These are phyloP conservation scores for Choanephora cucurbitarum DNA, from an alignment of 371 early-diverging fungal genomes.

Conservation along the genomic window DNA sequence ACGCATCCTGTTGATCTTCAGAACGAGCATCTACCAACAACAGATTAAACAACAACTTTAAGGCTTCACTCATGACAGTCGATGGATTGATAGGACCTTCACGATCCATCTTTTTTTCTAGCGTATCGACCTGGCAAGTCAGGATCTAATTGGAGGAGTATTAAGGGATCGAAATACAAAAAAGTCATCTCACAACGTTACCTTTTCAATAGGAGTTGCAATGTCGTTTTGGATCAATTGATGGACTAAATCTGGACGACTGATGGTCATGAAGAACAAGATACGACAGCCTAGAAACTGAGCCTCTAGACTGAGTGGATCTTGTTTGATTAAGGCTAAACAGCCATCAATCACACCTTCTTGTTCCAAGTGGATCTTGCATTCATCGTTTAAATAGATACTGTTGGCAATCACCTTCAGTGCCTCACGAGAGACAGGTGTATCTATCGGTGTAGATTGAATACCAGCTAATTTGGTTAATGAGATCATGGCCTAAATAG, in stretches of 20 bases:
- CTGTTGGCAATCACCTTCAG: slow-evolving; percentile 64
- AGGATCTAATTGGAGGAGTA: no score
- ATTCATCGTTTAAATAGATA: slow-evolving; percentile 46
- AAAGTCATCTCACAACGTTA: no score
- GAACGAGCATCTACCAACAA: slow-evolving; percentile 44
- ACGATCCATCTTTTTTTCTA: slow-evolving; percentile 7
- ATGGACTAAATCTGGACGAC: slow-evolving; percentile 41
- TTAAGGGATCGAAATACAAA: no score
- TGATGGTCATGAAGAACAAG: slow-evolving; percentile 60
- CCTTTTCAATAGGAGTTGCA: slow-evolving; percentile 42
- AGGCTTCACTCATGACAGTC: slow-evolving; percentile 55
- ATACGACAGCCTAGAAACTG: slow-evolving; percentile 62
- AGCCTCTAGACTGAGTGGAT: slow-evolving; percentile 40
- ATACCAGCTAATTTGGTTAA: slow-evolving; percentile 32
- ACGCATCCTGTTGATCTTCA: slow-evolving; percentile 9
- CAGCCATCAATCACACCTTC: slow-evolving; percentile 39
- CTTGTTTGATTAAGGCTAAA: slow-evolving; percentile 34
- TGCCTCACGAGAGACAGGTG: slow-evolving; percentile 44
- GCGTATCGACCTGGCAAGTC: no score
- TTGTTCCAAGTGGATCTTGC: slow-evolving; percentile 47
- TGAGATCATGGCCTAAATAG: slow-evolving; percentile 32
- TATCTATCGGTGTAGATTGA: slow-evolving; percentile 20
- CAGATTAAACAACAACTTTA: slow-evolving; percentile 63
- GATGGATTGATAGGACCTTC: slow-evolving; percentile 38
- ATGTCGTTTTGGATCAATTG: slow-evolving; percentile 45